Conservation (phyloP, 2,329 filamentous ascomycete species). For the Exophiala mesophila region DNA sequence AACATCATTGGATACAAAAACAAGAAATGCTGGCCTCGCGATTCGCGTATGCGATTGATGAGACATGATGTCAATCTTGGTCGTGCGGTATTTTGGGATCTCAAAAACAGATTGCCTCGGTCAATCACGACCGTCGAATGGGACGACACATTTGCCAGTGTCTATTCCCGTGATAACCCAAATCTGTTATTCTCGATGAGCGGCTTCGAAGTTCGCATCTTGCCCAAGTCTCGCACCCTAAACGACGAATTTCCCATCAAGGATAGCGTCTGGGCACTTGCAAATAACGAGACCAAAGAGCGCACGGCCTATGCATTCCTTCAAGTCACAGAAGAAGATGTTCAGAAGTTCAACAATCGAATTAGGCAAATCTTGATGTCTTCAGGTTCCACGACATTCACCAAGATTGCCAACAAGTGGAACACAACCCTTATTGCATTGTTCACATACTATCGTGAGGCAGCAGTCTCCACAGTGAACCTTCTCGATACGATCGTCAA, state of each 20-base stretch:
- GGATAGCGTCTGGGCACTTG: slow-evolving; percentile 96
- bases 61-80: slow-evolving; percentile 97
- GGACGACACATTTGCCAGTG: slow-evolving; percentile 97
- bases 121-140: slow-evolving; percentile 97
- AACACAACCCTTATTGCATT: slow-evolving; percentile 95
- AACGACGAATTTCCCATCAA: slow-evolving; percentile 97
- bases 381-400: slow-evolving; percentile 97
- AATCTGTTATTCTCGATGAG: slow-evolving; percentile 97
- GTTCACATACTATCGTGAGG: slow-evolving; percentile 98
- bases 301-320: slow-evolving; percentile 95
- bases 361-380: slow-evolving; percentile 99
- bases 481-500: slow-evolving; percentile 97
- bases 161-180: slow-evolving; percentile 96
- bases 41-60: slow-evolving; percentile 97
- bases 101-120: slow-evolving; percentile 92
- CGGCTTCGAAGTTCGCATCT: slow-evolving; percentile 92
- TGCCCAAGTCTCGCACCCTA: slow-evolving; percentile 90
- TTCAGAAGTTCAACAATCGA: slow-evolving; percentile 98
- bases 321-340: slow-evolving; percentile 95
- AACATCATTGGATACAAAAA: slow-evolving; percentile 99
- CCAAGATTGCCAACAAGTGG: slow-evolving; percentile 99
- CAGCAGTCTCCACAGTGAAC: slow-evolving; percentile 90
- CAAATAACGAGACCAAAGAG: slow-evolving; percentile 95
- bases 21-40: slow-evolving; percentile 98
- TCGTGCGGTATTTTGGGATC: slow-evolving; percentile 95